Base-by-base conservation (phyloP, 2,329 filamentous ascomycete genomes). In the Fusarium sulawesiense region DNA sequence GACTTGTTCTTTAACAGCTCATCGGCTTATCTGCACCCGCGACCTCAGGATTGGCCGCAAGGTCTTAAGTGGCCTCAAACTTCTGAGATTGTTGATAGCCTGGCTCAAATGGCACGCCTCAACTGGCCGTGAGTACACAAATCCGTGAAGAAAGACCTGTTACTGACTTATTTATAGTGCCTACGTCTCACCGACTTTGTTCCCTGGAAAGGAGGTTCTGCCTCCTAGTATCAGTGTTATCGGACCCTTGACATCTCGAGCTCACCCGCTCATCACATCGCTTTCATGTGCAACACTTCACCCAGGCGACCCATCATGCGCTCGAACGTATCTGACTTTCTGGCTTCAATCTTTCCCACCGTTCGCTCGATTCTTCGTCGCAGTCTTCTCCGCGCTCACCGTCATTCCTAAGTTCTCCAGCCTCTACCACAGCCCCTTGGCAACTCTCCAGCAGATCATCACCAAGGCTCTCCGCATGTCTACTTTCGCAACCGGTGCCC, bases 211-310 rank as follows among this genome's bases (percentile, higher is more conserved):
- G 73, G 86, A 86, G 49, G 89, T 87, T 3, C 88, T 97, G 0
- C 89, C 92, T 0, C 77, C 86, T 6, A 84, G 89, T 6, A 86
- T 97, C n/a, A 78, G 85, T 23, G 82, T 87, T 14, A 90, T 98
- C 60, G 86, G 91, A 0, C 92, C 94, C 1, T 88, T 98, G 57
- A 93, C 93, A 2, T 90, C 92, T 2, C 88, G 92, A 29, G 95
- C 95, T 0, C 95, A 98, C 76, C 95, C 95, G 3, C 89, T 93
- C 44, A 95, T 97, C 78, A 90, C 88, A 12, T 91, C 90, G 27
- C 88, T 98, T 21, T 95, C 93, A 45, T 99, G 96, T 81, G 95
- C 95, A 2, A 87, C 95, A 3, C 88, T 98, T 4, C 95, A 99
- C 78, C 94, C 95, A 0, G 85, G 88, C 20, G 93, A 97, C 75